Percentiles rank a stretch among this genome's conserved stretches.
Evolutionary conservation across 2,329 filamentous ascomycete genomes (phyloP).

Genomic region (Penicillium freii): DNA sequence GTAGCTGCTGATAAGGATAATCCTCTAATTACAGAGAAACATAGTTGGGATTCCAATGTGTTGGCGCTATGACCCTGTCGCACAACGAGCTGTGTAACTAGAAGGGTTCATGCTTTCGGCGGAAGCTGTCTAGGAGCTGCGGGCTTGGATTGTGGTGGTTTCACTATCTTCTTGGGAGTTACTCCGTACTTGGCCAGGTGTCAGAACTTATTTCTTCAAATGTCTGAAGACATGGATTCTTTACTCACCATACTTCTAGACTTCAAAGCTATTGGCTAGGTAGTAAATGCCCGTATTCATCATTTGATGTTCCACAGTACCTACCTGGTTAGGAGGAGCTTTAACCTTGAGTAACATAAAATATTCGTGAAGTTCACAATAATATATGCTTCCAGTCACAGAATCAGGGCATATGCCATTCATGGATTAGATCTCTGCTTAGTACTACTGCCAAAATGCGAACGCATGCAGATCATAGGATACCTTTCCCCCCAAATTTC

Average conservation of each 20-base stretch:
- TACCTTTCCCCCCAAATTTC: not conserved
- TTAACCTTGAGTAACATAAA: not conserved
- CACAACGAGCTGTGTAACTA: not conserved
- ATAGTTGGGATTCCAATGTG: not conserved
- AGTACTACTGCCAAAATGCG: constrained; percentile 11
- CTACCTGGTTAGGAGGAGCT: not conserved
- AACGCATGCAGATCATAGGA: constrained; percentile 13
- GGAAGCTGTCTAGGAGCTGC: not conserved
- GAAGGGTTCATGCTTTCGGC: not conserved
- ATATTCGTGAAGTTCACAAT: not conserved
- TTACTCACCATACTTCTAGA: not conserved
- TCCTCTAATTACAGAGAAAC: not conserved
- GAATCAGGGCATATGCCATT: not conserved
- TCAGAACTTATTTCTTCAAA: not conserved
- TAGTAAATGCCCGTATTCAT: not conserved
- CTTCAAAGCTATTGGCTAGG: not conserved
- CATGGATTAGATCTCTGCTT: not conserved
- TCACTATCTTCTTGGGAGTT: not conserved
- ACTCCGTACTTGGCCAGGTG: not conserved
- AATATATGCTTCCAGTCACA: not conserved
- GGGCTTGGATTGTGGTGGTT: too few relatives aligned
- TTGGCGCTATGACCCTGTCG: not conserved
- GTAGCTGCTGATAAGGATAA: not conserved
- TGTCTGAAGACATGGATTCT: not conserved
- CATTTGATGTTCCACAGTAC: not conserved